A percentile compares a stretch with the other conserved stretches of the same genome.
Conservation (phyloP, 1,284 basidiomycete genomes). For the Ganoderma boninense region DNA sequence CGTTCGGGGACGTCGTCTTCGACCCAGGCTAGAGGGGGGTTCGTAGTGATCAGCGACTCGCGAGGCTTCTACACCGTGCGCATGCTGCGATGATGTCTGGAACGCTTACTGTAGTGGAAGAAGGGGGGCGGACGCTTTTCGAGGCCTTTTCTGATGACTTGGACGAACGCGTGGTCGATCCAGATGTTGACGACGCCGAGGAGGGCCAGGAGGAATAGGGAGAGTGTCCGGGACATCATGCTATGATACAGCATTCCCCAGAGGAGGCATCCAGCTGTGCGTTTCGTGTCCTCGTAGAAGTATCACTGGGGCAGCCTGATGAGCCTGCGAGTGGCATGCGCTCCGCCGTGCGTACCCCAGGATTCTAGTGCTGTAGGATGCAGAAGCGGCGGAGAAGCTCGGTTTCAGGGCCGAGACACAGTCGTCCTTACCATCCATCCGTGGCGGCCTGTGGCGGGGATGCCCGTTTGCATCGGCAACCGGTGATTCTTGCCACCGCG, state of each 20-base stretch:
- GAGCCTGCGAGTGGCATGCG: too few species aligned
- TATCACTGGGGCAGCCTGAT: not conserved
- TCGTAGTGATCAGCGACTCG: not conserved
- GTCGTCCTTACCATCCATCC: too few species aligned
- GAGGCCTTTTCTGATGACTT: not conserved
- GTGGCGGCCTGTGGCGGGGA: too few species aligned
- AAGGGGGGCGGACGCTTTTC: slow-evolving; percentile 12
- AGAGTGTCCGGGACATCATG: not conserved
- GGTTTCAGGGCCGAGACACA: too few species aligned
- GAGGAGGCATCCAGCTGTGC: not conserved
- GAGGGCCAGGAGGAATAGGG: not conserved
- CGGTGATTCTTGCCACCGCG: too few species aligned
- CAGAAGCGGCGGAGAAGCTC: too few species aligned
- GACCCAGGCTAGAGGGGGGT: slow-evolving; percentile 19
- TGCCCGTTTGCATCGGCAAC: too few species aligned
- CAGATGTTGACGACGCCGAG: not conserved
- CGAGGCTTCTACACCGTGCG: too few species aligned
- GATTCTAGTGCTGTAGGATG: too few species aligned
- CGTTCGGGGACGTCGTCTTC: slow-evolving; percentile 26
- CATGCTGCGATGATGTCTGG: too few species aligned
- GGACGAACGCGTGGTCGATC: not conserved
- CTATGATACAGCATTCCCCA: too few species aligned
- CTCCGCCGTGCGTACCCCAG: too few species aligned
- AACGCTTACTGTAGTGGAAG: slow-evolving; percentile 19
- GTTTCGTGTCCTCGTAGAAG: not conserved